These are phyloP conservation scores for Trametes meyenii DNA, from an alignment of 768 basidiomycete species.

Conservation along the genomic window DNA sequence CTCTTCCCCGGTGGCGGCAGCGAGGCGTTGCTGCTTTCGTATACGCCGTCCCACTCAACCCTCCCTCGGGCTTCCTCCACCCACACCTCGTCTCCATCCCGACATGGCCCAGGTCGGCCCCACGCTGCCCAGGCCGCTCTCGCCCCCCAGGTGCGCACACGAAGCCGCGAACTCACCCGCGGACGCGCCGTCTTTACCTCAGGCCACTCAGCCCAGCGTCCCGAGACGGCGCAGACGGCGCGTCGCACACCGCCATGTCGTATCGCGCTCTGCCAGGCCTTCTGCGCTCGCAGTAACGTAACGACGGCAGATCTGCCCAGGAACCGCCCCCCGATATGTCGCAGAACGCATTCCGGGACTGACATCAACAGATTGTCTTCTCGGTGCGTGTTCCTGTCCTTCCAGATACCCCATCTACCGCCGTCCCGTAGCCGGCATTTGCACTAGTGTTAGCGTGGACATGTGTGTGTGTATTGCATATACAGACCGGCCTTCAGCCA, in stretches of 20 bases:
- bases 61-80: background rate
- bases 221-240: background rate
- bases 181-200: background rate
- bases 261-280: background rate
- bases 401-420: background rate
- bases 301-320: slow-evolving; percentile 17
- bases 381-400: background rate
- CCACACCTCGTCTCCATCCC: slow-evolving; percentile 16
- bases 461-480: background rate
- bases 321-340: slow-evolving; percentile 2
- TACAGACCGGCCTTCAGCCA: background rate
- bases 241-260: background rate
- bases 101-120: slow-evolving; percentile 6
- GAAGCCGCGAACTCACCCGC: slow-evolving; percentile 5
- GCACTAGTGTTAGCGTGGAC: background rate
- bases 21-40: slow-evolving; percentile 5
- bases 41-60: slow-evolving; percentile 9
- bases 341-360: background rate
- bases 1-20: background rate
- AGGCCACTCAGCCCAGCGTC: background rate
- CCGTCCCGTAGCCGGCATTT: too few relatives aligned
- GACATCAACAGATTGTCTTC: slow-evolving; percentile 9
- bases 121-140: slow-evolving; percentile 12
- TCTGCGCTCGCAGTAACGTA: slow-evolving; percentile 13
- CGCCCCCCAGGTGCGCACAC: background rate